Evolutionary conservation across 1,284 basidiomycete genomes (phyloP).

Genomic region (Pseudozyma sp.): DNA sequence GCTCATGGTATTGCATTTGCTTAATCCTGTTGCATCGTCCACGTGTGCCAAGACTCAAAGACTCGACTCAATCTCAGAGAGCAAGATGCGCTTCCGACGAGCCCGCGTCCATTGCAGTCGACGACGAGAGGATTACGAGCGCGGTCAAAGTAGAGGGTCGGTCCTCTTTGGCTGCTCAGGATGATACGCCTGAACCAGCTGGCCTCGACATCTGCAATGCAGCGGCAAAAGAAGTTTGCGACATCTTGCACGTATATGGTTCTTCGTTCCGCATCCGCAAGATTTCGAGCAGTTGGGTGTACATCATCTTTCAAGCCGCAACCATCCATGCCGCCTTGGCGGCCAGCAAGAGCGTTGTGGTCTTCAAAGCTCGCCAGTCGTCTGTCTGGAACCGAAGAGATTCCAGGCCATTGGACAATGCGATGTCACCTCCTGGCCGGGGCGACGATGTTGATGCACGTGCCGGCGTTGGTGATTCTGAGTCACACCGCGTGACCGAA

Average conservation of each 20-base stretch:
- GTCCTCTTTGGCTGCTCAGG: background rate
- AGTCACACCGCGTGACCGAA: conserved; percentile 17
- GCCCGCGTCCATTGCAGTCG: background rate
- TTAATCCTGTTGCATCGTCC: conserved; percentile 49
- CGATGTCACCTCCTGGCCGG: background rate
- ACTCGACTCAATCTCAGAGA: conserved; percentile 7
- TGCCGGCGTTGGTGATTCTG: conserved; percentile 12
- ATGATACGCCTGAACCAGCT: conserved; percentile 18
- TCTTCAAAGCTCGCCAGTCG: conserved; percentile 46
- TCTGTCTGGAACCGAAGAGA: conserved; percentile 25
- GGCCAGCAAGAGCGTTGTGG: conserved; percentile 37
- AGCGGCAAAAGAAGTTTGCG: conserved; percentile 47
- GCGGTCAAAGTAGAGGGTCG: conserved; percentile 7
- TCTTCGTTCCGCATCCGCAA: conserved; percentile 52
- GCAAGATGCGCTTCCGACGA: conserved; percentile 6
- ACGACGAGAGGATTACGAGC: background rate
- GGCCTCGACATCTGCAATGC: conserved; percentile 49
- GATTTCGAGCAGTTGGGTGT: conserved; percentile 53
- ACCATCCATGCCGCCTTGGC: conserved; percentile 52
- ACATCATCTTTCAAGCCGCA: conserved; percentile 54
- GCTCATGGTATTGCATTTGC: conserved; percentile 55
- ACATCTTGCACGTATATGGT: conserved; percentile 50
- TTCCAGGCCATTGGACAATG: conserved; percentile 3
- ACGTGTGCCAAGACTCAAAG: conserved; percentile 39
- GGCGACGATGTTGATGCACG: conserved; percentile 20